Conservation (phyloP, 2,329 filamentous ascomycete species). For the Verticillium isaacii region DNA sequence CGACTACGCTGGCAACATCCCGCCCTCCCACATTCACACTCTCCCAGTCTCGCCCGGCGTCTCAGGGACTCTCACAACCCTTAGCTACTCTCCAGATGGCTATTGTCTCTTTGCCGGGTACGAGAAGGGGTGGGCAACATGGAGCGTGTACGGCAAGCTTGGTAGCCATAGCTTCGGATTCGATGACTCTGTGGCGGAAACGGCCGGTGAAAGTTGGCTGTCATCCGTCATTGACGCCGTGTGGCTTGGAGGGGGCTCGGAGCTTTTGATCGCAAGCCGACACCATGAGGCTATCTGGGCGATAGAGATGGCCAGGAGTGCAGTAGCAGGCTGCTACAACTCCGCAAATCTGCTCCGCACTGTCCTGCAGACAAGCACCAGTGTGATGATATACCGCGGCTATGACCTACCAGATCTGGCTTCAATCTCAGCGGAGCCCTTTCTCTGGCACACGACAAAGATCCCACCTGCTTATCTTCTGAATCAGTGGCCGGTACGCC, state of each 20-base stretch:
- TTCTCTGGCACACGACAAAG: slow-evolving; percentile 90
- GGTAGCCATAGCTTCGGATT: slow-evolving; percentile 78
- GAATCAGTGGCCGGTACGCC: slow-evolving; percentile 89
- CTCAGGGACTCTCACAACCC: slow-evolving; percentile 66
- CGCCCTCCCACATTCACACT: slow-evolving; percentile 73
- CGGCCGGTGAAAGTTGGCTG: slow-evolving; percentile 81
- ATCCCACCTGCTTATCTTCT: slow-evolving; percentile 81
- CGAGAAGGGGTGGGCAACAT: slow-evolving; percentile 87
- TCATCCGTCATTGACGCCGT: slow-evolving; percentile 69
- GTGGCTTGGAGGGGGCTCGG: slow-evolving; percentile 85
- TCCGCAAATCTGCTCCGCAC: slow-evolving; percentile 87
- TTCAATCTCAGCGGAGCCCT: slow-evolving; percentile 85
- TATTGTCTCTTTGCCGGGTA: slow-evolving; percentile 95
- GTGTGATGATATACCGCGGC: slow-evolving; percentile 87
- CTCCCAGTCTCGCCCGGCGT: slow-evolving; percentile 62
- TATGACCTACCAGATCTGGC: slow-evolving; percentile 89
- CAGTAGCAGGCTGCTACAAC: slow-evolving; percentile 87
- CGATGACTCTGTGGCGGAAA: slow-evolving; percentile 57
- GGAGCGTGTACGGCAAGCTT: slow-evolving; percentile 95
- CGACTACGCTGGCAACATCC: slow-evolving; percentile 91
- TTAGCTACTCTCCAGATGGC: slow-evolving; percentile 89
- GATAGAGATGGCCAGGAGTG: slow-evolving; percentile 88
- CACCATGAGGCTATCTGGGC: slow-evolving; percentile 77
- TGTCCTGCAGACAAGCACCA: slow-evolving; percentile 80
- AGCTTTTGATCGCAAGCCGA: slow-evolving; percentile 70